Base-by-base conservation (phyloP, 1,284 basidiomycete genomes). In the Meira nashicola region DNA sequence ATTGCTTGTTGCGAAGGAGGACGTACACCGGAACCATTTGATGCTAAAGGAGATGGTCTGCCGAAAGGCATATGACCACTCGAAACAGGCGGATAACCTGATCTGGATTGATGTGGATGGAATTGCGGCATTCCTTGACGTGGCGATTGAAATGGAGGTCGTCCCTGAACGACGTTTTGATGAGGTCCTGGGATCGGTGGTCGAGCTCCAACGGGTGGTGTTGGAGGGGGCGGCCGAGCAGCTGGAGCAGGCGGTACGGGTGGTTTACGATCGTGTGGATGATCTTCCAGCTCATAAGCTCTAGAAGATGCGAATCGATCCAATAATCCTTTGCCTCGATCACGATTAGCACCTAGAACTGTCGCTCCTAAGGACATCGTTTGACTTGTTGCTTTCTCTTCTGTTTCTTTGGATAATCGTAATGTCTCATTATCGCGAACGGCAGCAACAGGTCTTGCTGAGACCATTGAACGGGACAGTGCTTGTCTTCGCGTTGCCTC, bases 351-450 rank as follows among this genome's bases (percentile, higher is more conserved):
- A 37, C 7, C 49, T 23, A 37, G 9, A 23, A n/a, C 25, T 15
- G 39, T 37, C 19, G 28, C 54, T 14, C 40, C 54, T 25, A 23
- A 21, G n/a, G 19, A 21, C 6, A 23, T 59, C 7, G 54, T 39
- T 1, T 55, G 39, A 43, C 54, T 58, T n/a, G 59, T 60, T 11
- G 62, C 62, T 46, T 58, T 64, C 6, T 60, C 63, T 8, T 65
- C 63, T 23, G 59, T 63, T 50, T 58, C 60, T 12, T 64, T 59
- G 0, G 59, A 56, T 21, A 71, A 56, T 1, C 65, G 55, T n/a
- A 70, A 58, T 11, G 67, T 70, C 9, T 47, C 43, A 39, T 71
- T 63, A 59, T 70, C 68, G 44, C 62, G 63, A 39, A 71, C 17
- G 5, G 46, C 44, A 38, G 33, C 17, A 21, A 23, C 25, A 19